Evolutionary conservation across 495 filamentous ascomycete genomes (phyloP).

Genomic region (Chlorociboria aeruginascens): DNA sequence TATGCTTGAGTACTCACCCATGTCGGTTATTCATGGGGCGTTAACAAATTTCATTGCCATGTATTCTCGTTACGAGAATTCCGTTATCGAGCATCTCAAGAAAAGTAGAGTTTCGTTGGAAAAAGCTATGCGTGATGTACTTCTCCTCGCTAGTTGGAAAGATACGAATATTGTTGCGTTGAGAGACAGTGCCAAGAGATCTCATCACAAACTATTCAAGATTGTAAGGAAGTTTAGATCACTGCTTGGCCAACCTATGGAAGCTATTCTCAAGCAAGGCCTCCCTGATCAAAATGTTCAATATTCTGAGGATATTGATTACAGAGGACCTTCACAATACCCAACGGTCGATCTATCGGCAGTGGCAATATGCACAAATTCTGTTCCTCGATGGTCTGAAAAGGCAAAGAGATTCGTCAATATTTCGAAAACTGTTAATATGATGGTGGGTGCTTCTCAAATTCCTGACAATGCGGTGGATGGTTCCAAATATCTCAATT

Average conservation of each 20-base stretch:
- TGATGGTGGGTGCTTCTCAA: constrained; percentile 47
- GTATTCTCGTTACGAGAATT: constrained; percentile 53
- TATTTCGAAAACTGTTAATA: constrained; percentile 45
- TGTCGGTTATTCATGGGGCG: constrained; percentile 43
- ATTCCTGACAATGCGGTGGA: constrained; percentile 40
- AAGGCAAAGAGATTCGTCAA: constrained; percentile 62
- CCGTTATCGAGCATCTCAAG: constrained; percentile 47
- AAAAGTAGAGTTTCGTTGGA: constrained; percentile 57
- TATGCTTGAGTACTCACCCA: constrained; percentile 35
- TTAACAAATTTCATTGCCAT: constrained; percentile 67
- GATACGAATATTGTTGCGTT: constrained; percentile 88
- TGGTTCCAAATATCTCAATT: constrained; percentile 46
- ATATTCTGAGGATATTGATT: constrained; percentile 10
- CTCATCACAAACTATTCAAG: constrained; percentile 85
- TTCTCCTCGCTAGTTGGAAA: constrained; percentile 88
- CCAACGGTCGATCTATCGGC: constrained; percentile 30
- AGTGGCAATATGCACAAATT: constrained; percentile 36
- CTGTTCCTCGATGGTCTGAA: constrained; percentile 41
- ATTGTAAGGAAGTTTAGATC: constrained; percentile 78
- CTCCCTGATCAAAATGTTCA: constrained; percentile 39
- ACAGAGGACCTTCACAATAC: constrained; percentile 12
- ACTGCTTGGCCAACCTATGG: constrained; percentile 59
- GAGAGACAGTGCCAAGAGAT: constrained; percentile 74
- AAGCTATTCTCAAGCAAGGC: constrained; percentile 48
- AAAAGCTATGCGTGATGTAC: constrained; percentile 76